Evolutionary conservation across 2,329 filamentous ascomycete species (phyloP).

Genomic region (Macrophomina phaseolina): DNA sequence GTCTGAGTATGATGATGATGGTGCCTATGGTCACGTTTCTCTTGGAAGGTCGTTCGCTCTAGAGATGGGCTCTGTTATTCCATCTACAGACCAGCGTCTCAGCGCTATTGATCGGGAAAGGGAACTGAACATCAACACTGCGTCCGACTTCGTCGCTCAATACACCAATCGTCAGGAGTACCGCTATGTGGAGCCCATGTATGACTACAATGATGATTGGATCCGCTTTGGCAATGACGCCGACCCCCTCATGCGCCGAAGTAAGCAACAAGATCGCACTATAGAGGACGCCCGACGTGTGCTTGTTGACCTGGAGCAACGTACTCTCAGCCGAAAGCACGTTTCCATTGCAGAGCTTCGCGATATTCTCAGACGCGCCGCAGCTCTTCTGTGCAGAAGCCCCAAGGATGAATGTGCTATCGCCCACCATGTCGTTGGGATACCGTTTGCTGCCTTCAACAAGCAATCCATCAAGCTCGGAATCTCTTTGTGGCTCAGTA

Average conservation of each 20-base stretch:
- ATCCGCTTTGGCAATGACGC: conserved; percentile 60
- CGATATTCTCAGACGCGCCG: conserved; percentile 81
- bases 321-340: conserved; percentile 70
- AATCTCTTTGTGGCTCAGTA: conserved; percentile 93
- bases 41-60: conserved; percentile 92
- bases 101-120: conserved; percentile 77
- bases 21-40: conserved; percentile 87
- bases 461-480: conserved; percentile 96
- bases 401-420: conserved; percentile 77
- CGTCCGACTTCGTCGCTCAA: conserved; percentile 94
- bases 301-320: conserved; percentile 74
- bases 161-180: conserved; percentile 98
- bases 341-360: conserved; percentile 77
- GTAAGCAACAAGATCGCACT: conserved; percentile 47
- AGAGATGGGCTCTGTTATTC: conserved; percentile 88
- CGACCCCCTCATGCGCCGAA: conserved; percentile 29
- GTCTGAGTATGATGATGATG: conserved; percentile 92
- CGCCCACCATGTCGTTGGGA: conserved; percentile 84
- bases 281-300: conserved; percentile 59
- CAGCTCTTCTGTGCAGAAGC: conserved; percentile 82
- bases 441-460: conserved; percentile 91
- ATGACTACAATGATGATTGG: conserved; percentile 71
- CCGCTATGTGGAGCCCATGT: conserved; percentile 78
- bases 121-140: conserved; percentile 81
- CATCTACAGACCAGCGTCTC: conserved; percentile 83